These are phyloP conservation scores for Omphalea diandra DNA, from an alignment of 441 rosid genomes.

Conservation along the genomic window DNA sequence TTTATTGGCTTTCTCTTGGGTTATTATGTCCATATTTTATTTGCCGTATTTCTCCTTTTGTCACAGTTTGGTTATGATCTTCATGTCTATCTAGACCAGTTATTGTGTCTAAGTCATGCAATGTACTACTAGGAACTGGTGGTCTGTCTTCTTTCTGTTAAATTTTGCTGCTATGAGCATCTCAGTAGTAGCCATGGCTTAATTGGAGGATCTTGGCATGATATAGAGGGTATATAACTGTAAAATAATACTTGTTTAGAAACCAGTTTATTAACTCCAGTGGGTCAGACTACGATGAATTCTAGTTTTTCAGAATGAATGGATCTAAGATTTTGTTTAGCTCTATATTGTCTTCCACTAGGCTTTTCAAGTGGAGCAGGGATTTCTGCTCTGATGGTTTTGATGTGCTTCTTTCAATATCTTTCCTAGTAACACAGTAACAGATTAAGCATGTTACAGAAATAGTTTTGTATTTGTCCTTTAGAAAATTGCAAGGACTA, in stretches of 20 bases:
- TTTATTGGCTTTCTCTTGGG: slow-evolving; percentile 4
- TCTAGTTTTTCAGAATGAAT: not conserved
- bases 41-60: too few species aligned
- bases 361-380: not conserved
- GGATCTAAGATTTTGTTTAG: not conserved
- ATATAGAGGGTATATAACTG: not conserved
- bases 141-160: not conserved
- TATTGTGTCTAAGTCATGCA: not conserved
- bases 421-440: not conserved
- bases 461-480: not conserved
- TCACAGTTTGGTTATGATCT: not conserved
- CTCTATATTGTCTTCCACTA: not conserved
- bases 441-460: not conserved
- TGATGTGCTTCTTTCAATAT: not conserved
- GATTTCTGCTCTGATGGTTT: slow-evolving; percentile 3
- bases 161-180: not conserved
- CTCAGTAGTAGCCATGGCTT: not conserved
- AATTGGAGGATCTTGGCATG: not conserved
- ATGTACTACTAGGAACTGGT: not conserved
- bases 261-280: not conserved
- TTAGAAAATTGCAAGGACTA: not conserved
- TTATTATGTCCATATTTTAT: not conserved
- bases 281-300: not conserved
- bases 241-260: not conserved
- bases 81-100: not conserved